These are phyloP conservation scores for Pestalotiopsis sp. DNA, from an alignment of 2,329 filamentous ascomycete species.

Conservation along the genomic window DNA sequence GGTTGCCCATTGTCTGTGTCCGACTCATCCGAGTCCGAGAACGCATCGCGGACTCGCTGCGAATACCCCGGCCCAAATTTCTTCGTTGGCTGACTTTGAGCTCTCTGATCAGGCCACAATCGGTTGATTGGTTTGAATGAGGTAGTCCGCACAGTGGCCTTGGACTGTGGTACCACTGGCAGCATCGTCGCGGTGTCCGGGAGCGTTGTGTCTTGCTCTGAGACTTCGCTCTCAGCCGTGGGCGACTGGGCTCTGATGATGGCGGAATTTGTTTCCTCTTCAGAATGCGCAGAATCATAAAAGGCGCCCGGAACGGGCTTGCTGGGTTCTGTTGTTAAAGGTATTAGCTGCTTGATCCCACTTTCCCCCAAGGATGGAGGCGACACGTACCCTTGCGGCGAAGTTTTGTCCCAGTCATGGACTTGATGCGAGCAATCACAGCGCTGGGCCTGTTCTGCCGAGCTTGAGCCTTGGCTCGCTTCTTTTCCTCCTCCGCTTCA, in stretches of 20 bases:
- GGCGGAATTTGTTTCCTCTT: background rate
- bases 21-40: background rate
- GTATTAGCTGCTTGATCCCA: background rate
- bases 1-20: background rate
- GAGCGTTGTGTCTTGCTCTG: background rate
- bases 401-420: background rate
- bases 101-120: background rate
- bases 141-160: background rate
- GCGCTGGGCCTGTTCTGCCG: background rate
- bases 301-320: background rate
- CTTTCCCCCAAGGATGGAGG: background rate
- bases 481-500: background rate
- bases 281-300: background rate
- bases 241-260: background rate
- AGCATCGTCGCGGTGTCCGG: too few relatives aligned
- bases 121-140: constrained; percentile 5
- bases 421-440: constrained; percentile 3
- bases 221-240: background rate
- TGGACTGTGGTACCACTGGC: background rate
- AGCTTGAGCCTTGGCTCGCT: background rate
- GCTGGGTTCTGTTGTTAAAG: background rate
- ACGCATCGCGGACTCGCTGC: background rate
- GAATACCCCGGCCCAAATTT: constrained; percentile 3
- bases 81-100: background rate
- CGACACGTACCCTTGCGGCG: background rate